These are phyloP conservation scores for Solanum verrucosum DNA, from an alignment of 257 asterid genomes.

Conservation along the genomic window DNA sequence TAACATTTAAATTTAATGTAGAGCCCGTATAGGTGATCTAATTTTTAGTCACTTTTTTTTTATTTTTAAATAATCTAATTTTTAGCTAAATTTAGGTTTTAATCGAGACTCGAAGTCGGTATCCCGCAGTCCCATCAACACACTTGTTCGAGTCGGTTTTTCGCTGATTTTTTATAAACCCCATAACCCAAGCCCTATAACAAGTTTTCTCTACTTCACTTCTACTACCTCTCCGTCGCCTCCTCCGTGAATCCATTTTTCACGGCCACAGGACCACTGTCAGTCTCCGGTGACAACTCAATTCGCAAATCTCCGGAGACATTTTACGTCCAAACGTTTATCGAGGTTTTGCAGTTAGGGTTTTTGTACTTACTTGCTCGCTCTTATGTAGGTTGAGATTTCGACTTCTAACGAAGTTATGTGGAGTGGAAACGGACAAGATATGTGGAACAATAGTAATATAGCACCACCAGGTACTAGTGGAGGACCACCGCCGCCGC, in stretches of 20 bases:
- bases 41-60: too few species aligned
- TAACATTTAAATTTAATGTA: too few species aligned
- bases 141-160: background rate
- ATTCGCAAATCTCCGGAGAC: background rate
- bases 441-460: conserved; percentile 13
- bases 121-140: background rate
- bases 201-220: background rate
- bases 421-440: conserved; percentile 24
- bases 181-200: background rate
- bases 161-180: background rate
- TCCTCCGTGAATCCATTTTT: background rate
- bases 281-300: background rate
- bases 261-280: background rate
- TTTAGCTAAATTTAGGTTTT: background rate
- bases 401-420: background rate
- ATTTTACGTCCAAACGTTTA: background rate
- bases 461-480: conserved; percentile 1
- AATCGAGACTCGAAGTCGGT: background rate
- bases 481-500: background rate
- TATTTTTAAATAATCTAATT: too few species aligned
- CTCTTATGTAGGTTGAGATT: background rate
- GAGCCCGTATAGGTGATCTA: too few species aligned
- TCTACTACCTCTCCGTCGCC: background rate
- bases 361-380: background rate
- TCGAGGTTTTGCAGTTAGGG: background rate